These are phyloP conservation scores for Ceratobasidium papillatum DNA, from an alignment of 1,284 basidiomycete species.

Conservation along the genomic window DNA sequence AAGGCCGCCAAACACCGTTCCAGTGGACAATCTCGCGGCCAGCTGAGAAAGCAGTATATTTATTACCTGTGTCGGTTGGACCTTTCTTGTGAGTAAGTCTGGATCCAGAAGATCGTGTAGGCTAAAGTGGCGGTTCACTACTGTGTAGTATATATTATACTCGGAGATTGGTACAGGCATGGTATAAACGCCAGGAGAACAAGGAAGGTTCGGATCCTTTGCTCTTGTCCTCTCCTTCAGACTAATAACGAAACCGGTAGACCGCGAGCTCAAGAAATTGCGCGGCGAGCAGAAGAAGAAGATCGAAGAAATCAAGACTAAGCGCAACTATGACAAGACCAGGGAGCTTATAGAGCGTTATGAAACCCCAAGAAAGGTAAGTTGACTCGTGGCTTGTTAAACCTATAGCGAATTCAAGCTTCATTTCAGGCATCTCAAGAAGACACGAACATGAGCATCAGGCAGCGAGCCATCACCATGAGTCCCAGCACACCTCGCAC, in stretches of 20 bases:
- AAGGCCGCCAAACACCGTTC: slow-evolving; percentile 48
- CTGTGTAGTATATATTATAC: slow-evolving; percentile 77
- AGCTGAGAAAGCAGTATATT: slow-evolving; percentile 60
- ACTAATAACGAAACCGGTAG: slow-evolving; percentile 55
- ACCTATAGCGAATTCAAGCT: slow-evolving; percentile 30
- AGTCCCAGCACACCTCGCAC: slow-evolving; percentile 25
- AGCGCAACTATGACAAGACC: slow-evolving; percentile 94
- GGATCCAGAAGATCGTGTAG: slow-evolving; percentile 3
- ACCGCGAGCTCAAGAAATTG: slow-evolving; percentile 79
- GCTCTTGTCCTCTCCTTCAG: neutral
- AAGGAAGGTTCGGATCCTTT: slow-evolving; percentile 74
- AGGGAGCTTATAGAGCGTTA: slow-evolving; percentile 91
- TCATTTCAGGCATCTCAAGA: slow-evolving; percentile 13
- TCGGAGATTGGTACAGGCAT: slow-evolving; percentile 83
- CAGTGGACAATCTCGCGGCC: slow-evolving; percentile 51
- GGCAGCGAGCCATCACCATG: slow-evolving; percentile 33
- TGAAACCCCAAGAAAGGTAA: slow-evolving; percentile 40
- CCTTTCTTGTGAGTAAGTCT: slow-evolving; percentile 76
- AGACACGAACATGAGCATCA: slow-evolving; percentile 15
- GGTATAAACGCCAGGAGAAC: slow-evolving; percentile 85
- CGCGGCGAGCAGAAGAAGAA: slow-evolving; percentile 84
- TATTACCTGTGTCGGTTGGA: slow-evolving; percentile 69
- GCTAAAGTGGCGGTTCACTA: neutral
- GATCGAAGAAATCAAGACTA: slow-evolving; percentile 97
- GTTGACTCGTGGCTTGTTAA: neutral